Base-by-base conservation (phyloP, 192 early-diverging fungal genomes). In the Backusella parvicylindrica region DNA sequence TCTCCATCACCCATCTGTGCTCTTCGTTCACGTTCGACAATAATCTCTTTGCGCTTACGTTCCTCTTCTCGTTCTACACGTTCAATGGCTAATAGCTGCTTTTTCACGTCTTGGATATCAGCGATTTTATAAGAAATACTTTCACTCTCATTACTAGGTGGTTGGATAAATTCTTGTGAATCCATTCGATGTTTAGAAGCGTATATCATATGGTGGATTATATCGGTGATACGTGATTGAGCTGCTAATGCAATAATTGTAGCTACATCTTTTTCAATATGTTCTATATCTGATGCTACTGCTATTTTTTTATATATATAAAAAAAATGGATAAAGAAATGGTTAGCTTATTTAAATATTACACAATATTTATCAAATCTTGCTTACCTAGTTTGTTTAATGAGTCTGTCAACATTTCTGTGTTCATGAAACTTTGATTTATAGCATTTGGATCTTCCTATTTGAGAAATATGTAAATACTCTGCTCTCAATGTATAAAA, bases 11-110 rank as follows among this genome's bases (percentile, higher is more conserved):
- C 86, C 77, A 83, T 36, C 75, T 86, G 77, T 74, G 86, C 83
- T 79, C 82, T 18, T 82, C 86, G 21, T 79, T 74, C 77, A 18
- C 77, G 28, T 18, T 75, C 72, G 30, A 71, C 47, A 50, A 78
- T 63, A 75, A 84, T 76, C 83, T 83, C 71, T 82, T 65, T 64
- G 2, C 72, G 33, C 63, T 84, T 83, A 11, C 88, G 84, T 72
- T 94, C 93, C 72, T 86, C 83, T 74, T 92, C 86, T 56, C 87
- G 80, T 56, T 93, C 93, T 6, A 90, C 88, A 66, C 91, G 89
- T 78, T 93, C 92, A 50, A 94, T 80, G 16, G 90, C 90, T 56
- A 86, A 66, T 18, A 94, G 81, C 77, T 94, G 93, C 41, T 88
- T 87, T 70, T 87, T 89, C 18, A 91, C 88, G 73, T 94, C 93